Evolutionary conservation across 257 asterid genomes (phyloP), one percentile per base, ranked within the genome.

Genomic region (Asclepias syriaca): DNA sequence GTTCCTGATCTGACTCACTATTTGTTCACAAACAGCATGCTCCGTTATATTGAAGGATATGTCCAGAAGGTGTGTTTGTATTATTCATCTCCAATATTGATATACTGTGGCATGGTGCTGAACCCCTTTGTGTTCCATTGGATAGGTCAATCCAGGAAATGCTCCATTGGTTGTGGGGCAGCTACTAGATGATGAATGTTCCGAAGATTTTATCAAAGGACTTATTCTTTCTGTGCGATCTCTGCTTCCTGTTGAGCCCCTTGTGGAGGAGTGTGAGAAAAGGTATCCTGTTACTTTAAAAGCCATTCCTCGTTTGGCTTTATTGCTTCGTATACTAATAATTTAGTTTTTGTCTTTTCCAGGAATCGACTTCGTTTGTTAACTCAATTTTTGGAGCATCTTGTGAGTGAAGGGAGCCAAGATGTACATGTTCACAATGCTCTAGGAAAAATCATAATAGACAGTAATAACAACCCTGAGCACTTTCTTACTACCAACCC

Each of bases 391-490:
- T 77, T 95, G 93, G 99, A 95, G 92, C 98, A 92, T 86, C 99
- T 95, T 79, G 99, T 95, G 89, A 92, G 97, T 65, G 99, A 95
- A 84, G 99, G 99, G 80, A 92, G 98, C 83, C 98, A 95, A 81
- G 99, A 95, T 81, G 99, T 95, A 56, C 99, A 95, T 73, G 99
- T 95, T 49, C 99, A 95, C 87, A 95, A 95, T 80, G 98, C 98
- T 69, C 85, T 95, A 86, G 99, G 99, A 72, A 95, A 95, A 88
- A 95, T 95, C 83, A 92, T 95, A 66, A 95, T 95, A 70, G 99
- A 95, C 67, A 92, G 98, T 86, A 95, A 95, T 78, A 95, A 95
- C 85, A 95, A 95, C 66, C 96, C 99, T 3, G 99, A 95, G 84
- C 99, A 95, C 80, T 95, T 95, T 84, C 97, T 95, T 75, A 95